Conservation (phyloP, 495 filamentous ascomycete genomes). For the Cercophora newfieldiana region DNA sequence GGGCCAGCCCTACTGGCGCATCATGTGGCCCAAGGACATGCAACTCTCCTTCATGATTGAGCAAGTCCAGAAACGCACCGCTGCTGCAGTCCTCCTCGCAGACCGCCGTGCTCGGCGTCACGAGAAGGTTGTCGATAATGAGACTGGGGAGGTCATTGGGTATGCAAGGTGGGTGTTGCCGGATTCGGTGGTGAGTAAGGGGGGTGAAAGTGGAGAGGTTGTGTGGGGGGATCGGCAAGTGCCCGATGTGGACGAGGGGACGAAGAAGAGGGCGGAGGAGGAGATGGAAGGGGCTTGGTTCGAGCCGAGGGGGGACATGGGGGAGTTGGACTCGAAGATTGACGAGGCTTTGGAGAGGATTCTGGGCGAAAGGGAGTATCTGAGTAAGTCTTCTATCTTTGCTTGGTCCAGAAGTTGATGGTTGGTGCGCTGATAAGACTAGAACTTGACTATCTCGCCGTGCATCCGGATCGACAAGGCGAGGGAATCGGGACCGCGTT, state of each 20-base stretch:
- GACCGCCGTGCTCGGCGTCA: neutral
- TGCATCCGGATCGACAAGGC: neutral
- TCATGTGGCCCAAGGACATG: conserved; percentile 1
- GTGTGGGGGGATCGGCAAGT: conserved; percentile 10
- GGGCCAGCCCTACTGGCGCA: neutral
- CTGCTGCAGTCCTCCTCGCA: neutral
- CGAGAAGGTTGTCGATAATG: conserved; percentile 9
- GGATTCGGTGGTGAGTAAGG: neutral
- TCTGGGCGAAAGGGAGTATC: neutral
- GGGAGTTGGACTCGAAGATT: neutral
- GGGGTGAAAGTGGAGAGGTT: neutral
- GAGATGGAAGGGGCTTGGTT: neutral
- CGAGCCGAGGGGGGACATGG: neutral
- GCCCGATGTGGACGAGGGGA: neutral
- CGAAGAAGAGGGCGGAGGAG: neutral
- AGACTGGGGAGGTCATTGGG: conserved; percentile 1
- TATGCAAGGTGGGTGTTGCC: conserved; percentile 10
- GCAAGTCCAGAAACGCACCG: neutral
- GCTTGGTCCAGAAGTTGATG: neutral
- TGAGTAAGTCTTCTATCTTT: neutral
- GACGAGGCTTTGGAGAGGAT: neutral
- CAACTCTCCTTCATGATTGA: neutral
- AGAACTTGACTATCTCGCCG: conserved; percentile 16
- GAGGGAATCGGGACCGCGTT: conserved; percentile 8
- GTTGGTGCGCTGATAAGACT: neutral